Base-by-base conservation (phyloP, 164 flowering plant genomes). In the Dillenia turbinata region DNA sequence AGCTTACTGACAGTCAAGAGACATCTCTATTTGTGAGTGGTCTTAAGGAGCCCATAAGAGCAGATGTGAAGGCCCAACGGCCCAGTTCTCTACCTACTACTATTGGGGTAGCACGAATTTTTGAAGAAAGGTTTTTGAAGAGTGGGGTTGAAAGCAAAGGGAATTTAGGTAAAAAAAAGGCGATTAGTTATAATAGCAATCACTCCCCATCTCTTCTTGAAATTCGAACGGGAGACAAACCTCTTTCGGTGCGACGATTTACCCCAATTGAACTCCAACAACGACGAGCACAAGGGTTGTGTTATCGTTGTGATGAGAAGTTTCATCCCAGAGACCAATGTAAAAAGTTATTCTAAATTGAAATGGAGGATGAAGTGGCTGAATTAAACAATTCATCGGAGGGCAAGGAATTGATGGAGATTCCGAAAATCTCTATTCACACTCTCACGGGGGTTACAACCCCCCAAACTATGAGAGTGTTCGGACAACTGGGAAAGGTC, bases 391-490 rank as follows among this genome's bases (percentile, higher is more conserved):
- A 26, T 3, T 33, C 40, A 1, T 0, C 2, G 40, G 40, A 33
- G 0, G 40, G 5, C 0, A 2, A 5, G 5, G 40, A 33, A 6
- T 0, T 0, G 7, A 4, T 0, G 0, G 40, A 33, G 7, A 0
- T 33, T 33, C 40, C 40, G 5, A 7, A 33, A 7, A 33, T 33
- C 6, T 33, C 40, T 4, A 4, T 33, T 33, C 7, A 33, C 6
- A 7, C 40, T 4, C 40, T 33, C 7, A 33, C 7, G 5, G 40
- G 40, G 40, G 40, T 33, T 0, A 4, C 40, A 0, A 33, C 40
- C 4, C 40, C 40, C 0, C 7, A 33, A 33, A 33, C 40, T 4
- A 33, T 33, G 40, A 33, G 40, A 5, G 5, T 33, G 40, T 4
- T 7, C 40, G 0, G 40, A 6, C 40, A 5, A 4, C 5, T 33